Base-by-base conservation (phyloP, 2,329 filamentous ascomycete genomes). In the Ophiocordyceps polyrhachis-furcata region DNA sequence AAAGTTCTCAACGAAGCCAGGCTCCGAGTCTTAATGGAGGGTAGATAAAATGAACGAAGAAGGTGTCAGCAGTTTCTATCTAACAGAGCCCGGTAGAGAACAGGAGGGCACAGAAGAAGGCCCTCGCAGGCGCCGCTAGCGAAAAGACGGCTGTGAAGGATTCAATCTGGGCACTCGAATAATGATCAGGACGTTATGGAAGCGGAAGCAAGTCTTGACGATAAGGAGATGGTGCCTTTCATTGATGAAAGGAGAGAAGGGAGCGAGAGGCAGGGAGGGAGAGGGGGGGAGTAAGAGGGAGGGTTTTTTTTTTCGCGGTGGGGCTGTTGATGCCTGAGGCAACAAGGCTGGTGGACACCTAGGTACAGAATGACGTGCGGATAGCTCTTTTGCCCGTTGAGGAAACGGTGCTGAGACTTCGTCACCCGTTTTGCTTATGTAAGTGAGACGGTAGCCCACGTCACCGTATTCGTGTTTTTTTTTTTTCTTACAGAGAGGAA, bases 11-110 rank as follows among this genome's bases (percentile, higher is more conserved):
- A 14, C 13, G 31, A 32, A 32, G 31, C 31, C 12, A 32, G 15
- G 31, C 31, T 38, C 25, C 25, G 9, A 28, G 25, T 28, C 25
- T 11, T 28, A 6, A 28, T 28, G 9, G 25, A 28, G n/a, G n/a
- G 8, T 8, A 17, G 35, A 37, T 1, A n/a, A 38, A 2, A 25
- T 12, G 20, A 20, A 41, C 21, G 6, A 14, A 21, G 42, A 37
- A 28, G 15, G 42, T 94, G 84, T 93, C 63, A 72, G 81, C 85
- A 86, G 79, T 77, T 76, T 76, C 87, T 93, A 94, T 94, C 87
- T 93, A 94, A 89, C 86, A 73, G 81, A 80, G 76, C 73, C 83
- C 81, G 83, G 85, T 76, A 62, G 65, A 59, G 62, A 58, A 62
- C 12, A 45, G 53, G 52, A 66, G 62, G 60, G 50, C 51, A 53